Base-by-base conservation (phyloP, 2,329 filamentous ascomycete species). In the Calonectria pteridis region DNA sequence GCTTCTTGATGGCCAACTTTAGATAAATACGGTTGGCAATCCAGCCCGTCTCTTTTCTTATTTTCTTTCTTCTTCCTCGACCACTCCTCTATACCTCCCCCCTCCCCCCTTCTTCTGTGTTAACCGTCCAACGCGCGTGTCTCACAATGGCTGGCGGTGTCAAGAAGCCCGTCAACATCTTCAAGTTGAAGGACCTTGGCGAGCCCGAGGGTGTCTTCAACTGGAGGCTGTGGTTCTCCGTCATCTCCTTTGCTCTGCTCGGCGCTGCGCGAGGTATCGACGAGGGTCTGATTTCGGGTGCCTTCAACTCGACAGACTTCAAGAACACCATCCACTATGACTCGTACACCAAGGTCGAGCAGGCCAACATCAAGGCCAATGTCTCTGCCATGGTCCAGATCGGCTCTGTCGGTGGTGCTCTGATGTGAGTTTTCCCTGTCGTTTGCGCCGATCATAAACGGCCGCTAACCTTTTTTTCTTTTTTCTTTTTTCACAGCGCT, bases 331-430 rank as follows among this genome's bases (percentile, higher is more conserved):
- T 94, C 81, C 79, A 91, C 77, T 91, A 92, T 74, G 84, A 86
- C 7, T 85, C 87, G 2, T 91, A 92, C 79, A 86, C 84, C 58
- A 78, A 83, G 0, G 85, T 88, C 5, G 87, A 90, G 59, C 86
- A 89, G 80, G 92, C 93, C 74, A 92, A 94, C 82, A 92, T 93
- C 85, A 92, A 94, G 84, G 92, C 90, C 77, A 96, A 96, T 83
- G 93, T 96, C 69, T 93, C 93, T 2, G 90, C 93, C 62, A 96
- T 96, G 94, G 94, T 96, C 0, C 94, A 95, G 84, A 91, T 95
- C 79, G 94, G 94, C 29, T 94, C 91, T 29, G 93, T 96, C 35
- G 91, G 87, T 5, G 94, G 94, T 53, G 93, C 93, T 35, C 86
- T 94, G 37, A 88, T 88, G 86, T 87, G 80, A 81, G 84, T 72